Evolutionary conservation across 2,329 filamentous ascomycete species (phyloP).

Genomic region (Coniella lustricola): DNA sequence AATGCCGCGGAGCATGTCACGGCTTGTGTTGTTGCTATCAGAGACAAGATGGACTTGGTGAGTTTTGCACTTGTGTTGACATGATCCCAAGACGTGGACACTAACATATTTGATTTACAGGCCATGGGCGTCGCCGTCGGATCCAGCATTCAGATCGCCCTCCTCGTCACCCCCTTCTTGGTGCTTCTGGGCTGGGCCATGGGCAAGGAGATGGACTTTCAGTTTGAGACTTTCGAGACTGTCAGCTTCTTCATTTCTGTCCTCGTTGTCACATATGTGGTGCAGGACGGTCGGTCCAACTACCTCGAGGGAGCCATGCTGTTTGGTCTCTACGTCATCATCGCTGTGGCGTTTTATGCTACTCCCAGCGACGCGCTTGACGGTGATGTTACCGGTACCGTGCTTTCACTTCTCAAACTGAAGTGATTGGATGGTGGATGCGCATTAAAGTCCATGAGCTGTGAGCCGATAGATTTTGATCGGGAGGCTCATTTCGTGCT

Average conservation of each 20-base stretch:
- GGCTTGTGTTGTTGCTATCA: slow-evolving; percentile 69
- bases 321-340: slow-evolving; percentile 50
- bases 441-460: too few species aligned
- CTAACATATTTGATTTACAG: slow-evolving; percentile 25
- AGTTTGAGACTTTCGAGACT: slow-evolving; percentile 76
- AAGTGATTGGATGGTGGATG: background rate
- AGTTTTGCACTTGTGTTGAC: background rate
- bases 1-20: slow-evolving; percentile 79
- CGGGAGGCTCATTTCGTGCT: too few species aligned
- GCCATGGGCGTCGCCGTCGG: slow-evolving; percentile 78
- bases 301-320: slow-evolving; percentile 75
- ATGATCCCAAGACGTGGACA: background rate
- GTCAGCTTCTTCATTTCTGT: slow-evolving; percentile 71
- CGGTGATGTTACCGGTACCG: slow-evolving; percentile 20
- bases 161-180: slow-evolving; percentile 73
- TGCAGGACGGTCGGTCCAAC: slow-evolving; percentile 77
- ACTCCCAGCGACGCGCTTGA: slow-evolving; percentile 44
- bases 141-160: slow-evolving; percentile 74
- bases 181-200: slow-evolving; percentile 75
- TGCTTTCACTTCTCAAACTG: slow-evolving; percentile 1
- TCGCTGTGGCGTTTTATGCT: slow-evolving; percentile 54
- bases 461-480: too few species aligned
- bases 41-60: slow-evolving; percentile 64
- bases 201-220: slow-evolving; percentile 67
- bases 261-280: slow-evolving; percentile 67